Evolutionary conservation across 179 eudicot genomes (phyloP), one percentile per base, ranked within the genome.

Genomic region (Silene coronaria): DNA sequence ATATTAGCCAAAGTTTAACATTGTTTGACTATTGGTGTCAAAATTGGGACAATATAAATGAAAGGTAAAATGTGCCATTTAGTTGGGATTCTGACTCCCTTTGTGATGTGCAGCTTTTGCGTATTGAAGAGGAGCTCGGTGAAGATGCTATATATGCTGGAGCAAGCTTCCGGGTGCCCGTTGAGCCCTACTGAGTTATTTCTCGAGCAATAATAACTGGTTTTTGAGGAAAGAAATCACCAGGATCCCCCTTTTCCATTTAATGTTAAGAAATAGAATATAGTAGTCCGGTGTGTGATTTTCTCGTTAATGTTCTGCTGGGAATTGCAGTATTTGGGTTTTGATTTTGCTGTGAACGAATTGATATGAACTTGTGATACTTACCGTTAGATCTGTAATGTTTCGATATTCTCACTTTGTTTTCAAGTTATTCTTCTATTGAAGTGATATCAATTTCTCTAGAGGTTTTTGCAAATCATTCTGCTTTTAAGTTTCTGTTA

Each of bases 101-200:
- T 70, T 48, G 19, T 26, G 26, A 27, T 62, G 19, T 77, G 22
- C 88, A 91, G 97, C 84, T 92, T 48, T 84, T 92, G 89, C 86
- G 96, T 59, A 92, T 92, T 78, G 96, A 92, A 67, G 97, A 92
- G 80, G 97, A 92, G 85, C 96, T 92, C 14, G 97, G 97, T 45
- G 77, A 86, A 13, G 90, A 85, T 32, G 97, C 97, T 34, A 88
- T 91, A 14, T 92, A 92, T 73, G 97, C 97, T 5, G 97, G 97
- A 77, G 86, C 85, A 38, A 85, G 77, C 84, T 92, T 90, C 96
- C 96, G 93, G 26, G 61, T 42, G 46, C 97, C 97, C 0, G 96
- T 90, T 51, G 91, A 87, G 66, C 97, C 96, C 78, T 92, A 92
- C 75, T 90, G 87, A 83, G 81, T 67, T 61, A n/a, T 28, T 67